Percentiles rank a stretch among this genome's conserved stretches.
Conservation (phyloP, 2,329 filamentous ascomycete genomes). For the Plectosphaerella cucumerina region DNA sequence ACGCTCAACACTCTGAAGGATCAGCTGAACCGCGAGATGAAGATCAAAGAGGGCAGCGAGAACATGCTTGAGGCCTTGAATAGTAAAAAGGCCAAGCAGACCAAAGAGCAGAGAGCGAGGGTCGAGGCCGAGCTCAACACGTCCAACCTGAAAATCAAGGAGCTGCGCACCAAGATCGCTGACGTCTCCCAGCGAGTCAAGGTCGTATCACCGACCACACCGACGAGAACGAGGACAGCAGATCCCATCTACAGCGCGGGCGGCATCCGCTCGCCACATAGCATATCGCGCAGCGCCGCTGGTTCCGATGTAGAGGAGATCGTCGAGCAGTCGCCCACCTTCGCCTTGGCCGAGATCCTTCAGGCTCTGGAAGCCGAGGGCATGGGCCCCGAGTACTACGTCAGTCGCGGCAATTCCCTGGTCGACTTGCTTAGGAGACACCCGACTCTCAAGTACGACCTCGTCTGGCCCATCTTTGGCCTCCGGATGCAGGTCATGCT, state of each 20-base stretch:
- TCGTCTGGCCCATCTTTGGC: slow-evolving; percentile 94
- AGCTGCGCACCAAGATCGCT: slow-evolving; percentile 55
- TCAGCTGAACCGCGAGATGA: slow-evolving; percentile 88
- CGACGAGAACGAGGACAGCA: slow-evolving; percentile 45
- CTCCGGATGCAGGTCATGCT: slow-evolving; percentile 93
- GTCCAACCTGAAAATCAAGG: slow-evolving; percentile 70
- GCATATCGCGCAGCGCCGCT: slow-evolving; percentile 49
- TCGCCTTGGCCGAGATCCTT: slow-evolving; percentile 82
- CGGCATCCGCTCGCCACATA: slow-evolving; percentile 53
- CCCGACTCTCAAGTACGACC: slow-evolving; percentile 90
- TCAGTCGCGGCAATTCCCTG: slow-evolving; percentile 83
- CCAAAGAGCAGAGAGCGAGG: slow-evolving; percentile 74
- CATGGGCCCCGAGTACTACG: slow-evolving; percentile 91
- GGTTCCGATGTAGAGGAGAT: slow-evolving; percentile 63
- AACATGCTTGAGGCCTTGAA: slow-evolving; percentile 95
- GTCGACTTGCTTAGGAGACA: slow-evolving; percentile 96
- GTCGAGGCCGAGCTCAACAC: slow-evolving; percentile 88
- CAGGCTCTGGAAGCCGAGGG: slow-evolving; percentile 85
- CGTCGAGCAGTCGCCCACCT: slow-evolving; percentile 77
- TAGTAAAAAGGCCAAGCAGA: slow-evolving; percentile 91
- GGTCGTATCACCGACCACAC: slow-evolving; percentile 38
- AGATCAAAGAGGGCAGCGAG: slow-evolving; percentile 96
- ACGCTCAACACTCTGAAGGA: slow-evolving; percentile 73
- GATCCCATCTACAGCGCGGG: slow-evolving; percentile 42
- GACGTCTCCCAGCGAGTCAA: slow-evolving; percentile 53